phyloP scores from a whole-genome alignment of 1,139 yeast genomes.

The Keqinozyma sinolaborantium region DNA sequence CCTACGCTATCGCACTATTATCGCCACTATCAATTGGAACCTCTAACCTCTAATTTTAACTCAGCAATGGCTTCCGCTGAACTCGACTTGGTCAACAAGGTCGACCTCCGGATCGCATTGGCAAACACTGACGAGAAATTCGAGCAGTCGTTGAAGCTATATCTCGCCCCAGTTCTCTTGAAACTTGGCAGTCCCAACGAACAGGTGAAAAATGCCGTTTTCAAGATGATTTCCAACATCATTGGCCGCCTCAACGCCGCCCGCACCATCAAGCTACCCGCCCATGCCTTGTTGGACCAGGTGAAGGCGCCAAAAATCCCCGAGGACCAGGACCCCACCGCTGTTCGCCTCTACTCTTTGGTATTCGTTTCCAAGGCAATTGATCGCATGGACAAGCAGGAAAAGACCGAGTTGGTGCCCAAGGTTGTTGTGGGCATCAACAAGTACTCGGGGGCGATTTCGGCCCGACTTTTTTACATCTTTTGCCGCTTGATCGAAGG shows the following conservation, averaged over 20 bases:
- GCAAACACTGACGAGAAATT: constrained; percentile 69
- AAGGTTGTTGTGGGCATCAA: constrained; percentile 46
- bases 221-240: constrained; percentile 63
- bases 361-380: constrained; percentile 66
- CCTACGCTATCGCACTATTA: neutral
- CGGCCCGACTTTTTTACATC: constrained; percentile 62
- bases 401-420: constrained; percentile 42
- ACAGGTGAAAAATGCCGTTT: constrained; percentile 65
- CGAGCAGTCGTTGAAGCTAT: constrained; percentile 55
- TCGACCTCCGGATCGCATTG: constrained; percentile 79
- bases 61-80: constrained; percentile 23
- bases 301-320: constrained; percentile 52
- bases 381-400: constrained; percentile 41
- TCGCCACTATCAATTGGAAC: neutral
- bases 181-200: constrained; percentile 73
- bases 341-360: constrained; percentile 63
- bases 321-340: constrained; percentile 38
- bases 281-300: constrained; percentile 58
- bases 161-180: constrained; percentile 72
- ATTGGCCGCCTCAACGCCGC: constrained; percentile 65
- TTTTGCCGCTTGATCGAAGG: constrained; percentile 50
- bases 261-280: constrained; percentile 56
- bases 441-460: constrained; percentile 27
- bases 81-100: constrained; percentile 61
- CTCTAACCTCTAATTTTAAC: too few relatives aligned